Evolutionary conservation across 495 filamentous ascomycete genomes (phyloP).

Genomic region (Tuber indicum): DNA sequence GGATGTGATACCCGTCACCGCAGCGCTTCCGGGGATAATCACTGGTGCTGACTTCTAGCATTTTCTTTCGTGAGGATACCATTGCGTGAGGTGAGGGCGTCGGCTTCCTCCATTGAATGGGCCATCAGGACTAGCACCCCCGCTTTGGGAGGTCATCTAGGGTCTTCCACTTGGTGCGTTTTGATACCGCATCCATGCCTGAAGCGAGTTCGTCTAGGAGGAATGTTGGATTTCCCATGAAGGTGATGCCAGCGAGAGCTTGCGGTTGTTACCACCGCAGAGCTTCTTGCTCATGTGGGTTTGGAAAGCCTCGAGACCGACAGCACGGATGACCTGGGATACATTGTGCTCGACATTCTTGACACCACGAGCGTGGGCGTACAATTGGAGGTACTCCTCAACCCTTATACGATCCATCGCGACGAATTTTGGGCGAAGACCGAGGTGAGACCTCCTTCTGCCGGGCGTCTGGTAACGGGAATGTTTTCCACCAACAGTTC

Average conservation of each 20-base stretch:
- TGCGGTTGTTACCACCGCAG: conserved; percentile 68
- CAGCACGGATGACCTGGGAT: conserved; percentile 52
- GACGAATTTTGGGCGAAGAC: conserved; percentile 72
- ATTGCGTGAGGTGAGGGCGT: conserved; percentile 61
- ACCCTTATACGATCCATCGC: conserved; percentile 62
- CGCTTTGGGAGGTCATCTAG: conserved; percentile 54
- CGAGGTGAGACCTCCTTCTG: conserved; percentile 60
- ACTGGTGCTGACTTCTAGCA: conserved; percentile 63
- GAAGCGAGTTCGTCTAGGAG: conserved; percentile 65
- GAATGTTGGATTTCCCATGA: conserved; percentile 67
- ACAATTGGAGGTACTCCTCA: conserved; percentile 64
- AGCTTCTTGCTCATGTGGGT: conserved; percentile 59
- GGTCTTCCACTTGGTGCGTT: conserved; percentile 69
- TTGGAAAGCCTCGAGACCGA: conserved; percentile 55
- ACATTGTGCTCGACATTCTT: conserved; percentile 59
- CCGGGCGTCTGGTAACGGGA: conserved; percentile 58
- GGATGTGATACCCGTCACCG: conserved; percentile 59
- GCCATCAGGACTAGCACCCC: conserved; percentile 63
- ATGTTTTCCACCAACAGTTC: conserved; percentile 70
- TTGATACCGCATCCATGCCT: conserved; percentile 66
- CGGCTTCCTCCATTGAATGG: conserved; percentile 74
- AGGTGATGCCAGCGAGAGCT: conserved; percentile 67
- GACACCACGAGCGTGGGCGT: conserved; percentile 64
- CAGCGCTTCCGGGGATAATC: conserved; percentile 54
- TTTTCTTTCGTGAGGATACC: conserved; percentile 63